These are phyloP conservation scores for Rhamnella rubrinervis DNA, from an alignment of 331 rosid genomes.

Conservation along the genomic window DNA sequence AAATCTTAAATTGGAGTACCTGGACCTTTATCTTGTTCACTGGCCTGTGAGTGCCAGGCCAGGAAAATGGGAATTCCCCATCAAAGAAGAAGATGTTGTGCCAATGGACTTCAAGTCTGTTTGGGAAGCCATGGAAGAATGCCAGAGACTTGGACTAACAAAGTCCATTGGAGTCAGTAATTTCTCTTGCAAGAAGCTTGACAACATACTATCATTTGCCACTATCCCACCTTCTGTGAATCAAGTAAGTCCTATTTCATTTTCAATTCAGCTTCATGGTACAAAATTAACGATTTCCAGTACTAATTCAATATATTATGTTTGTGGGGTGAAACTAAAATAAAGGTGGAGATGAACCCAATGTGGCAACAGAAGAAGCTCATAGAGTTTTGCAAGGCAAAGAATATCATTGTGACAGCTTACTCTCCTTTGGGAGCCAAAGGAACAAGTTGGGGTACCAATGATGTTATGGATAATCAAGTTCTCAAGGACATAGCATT, in stretches of 20 bases:
- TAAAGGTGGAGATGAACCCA: too few relatives aligned
- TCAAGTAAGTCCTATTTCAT: conserved; percentile 19
- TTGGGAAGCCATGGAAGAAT: conserved; percentile 56
- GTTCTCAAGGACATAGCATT: too few relatives aligned
- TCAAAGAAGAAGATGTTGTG: conserved; percentile 25
- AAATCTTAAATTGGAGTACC: conserved; percentile 40
- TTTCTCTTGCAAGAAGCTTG: conserved; percentile 51
- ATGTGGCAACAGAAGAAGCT: too few relatives aligned
- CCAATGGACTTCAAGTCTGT: conserved; percentile 52
- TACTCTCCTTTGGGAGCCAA: too few relatives aligned
- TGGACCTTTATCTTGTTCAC: conserved; percentile 58
- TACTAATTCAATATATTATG: too few relatives aligned
- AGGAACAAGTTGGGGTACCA: too few relatives aligned
- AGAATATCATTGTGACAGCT: too few relatives aligned
- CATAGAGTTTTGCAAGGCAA: too few relatives aligned
- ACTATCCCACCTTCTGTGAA: conserved; percentile 44
- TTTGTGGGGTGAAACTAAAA: too few relatives aligned
- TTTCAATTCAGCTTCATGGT: too few relatives aligned
- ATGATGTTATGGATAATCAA: too few relatives aligned
- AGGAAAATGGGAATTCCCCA: conserved; percentile 17
- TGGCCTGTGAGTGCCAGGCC: conserved; percentile 49
- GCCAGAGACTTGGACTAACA: conserved; percentile 53
- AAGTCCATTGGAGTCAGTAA: conserved; percentile 58
- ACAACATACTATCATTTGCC: conserved; percentile 41
- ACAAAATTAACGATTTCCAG: too few relatives aligned